Conservation (phyloP, 2,329 filamentous ascomycete species). For the Hirsutella minnesotensis region DNA sequence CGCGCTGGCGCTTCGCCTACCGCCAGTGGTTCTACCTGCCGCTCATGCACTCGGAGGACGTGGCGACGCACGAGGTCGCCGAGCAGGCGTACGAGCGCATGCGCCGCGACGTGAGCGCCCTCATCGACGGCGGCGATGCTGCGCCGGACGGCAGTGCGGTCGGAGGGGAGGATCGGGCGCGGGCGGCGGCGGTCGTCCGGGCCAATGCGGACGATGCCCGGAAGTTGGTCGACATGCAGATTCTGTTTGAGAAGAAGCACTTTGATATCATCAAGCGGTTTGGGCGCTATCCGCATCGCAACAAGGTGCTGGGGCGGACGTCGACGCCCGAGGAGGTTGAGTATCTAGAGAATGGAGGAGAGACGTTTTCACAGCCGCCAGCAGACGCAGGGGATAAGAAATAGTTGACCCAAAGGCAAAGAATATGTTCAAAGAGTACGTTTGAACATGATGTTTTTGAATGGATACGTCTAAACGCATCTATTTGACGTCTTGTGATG, state of each 20-base stretch:
- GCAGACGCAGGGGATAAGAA: background rate
- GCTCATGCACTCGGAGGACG: slow-evolving; percentile 45
- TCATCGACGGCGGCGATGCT: slow-evolving; percentile 10
- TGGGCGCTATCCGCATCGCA: slow-evolving; percentile 48
- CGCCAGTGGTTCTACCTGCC: slow-evolving; percentile 49
- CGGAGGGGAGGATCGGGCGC: slow-evolving; percentile 9
- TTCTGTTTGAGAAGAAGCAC: slow-evolving; percentile 32
- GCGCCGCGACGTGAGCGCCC: slow-evolving; percentile 18
- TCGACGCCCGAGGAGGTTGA: slow-evolving; percentile 35
- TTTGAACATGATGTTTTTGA: too few relatives aligned
- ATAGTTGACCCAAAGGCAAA: background rate
- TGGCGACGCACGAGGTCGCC: slow-evolving; percentile 29
- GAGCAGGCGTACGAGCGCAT: slow-evolving; percentile 18
- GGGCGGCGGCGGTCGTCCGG: slow-evolving; percentile 15
- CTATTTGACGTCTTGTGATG: too few relatives aligned
- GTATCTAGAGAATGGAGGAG: slow-evolving; percentile 34
- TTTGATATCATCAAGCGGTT: slow-evolving; percentile 37
- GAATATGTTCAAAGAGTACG: too few relatives aligned
- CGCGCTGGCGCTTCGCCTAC: slow-evolving; percentile 23
- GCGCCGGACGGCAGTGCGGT: slow-evolving; percentile 6
- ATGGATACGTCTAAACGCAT: too few relatives aligned
- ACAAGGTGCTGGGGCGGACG: slow-evolving; percentile 34
- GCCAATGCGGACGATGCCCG: slow-evolving; percentile 13
- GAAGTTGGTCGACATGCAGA: slow-evolving; percentile 10
- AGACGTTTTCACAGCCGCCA: slow-evolving; percentile 18